Evolutionary conservation across 2,329 filamentous ascomycete species (phyloP).

Genomic region (Cladosporium oxysporum): DNA sequence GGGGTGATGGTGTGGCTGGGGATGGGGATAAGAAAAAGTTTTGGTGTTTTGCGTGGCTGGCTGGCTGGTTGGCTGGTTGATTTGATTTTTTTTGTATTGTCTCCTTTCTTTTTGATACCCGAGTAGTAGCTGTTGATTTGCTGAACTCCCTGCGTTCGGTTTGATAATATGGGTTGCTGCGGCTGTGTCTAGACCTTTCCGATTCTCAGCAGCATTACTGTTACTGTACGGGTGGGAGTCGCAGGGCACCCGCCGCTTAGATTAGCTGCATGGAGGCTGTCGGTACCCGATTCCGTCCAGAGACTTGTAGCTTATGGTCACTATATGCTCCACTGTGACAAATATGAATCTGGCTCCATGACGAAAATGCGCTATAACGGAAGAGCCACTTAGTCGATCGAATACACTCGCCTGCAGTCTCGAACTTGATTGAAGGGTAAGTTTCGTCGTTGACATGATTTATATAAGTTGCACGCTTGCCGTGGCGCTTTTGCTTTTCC

Average conservation of each 20-base stretch:
- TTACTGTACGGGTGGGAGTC: background rate
- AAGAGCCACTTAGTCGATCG: background rate
- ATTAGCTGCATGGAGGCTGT: no score
- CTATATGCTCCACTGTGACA: no score
- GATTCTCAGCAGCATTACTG: no score
- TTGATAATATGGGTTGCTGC: background rate
- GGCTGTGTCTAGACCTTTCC: no score
- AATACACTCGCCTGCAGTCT: background rate
- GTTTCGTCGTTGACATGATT: background rate
- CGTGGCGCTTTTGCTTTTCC: background rate
- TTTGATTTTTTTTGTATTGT: background rate
- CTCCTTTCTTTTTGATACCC: slow-evolving; percentile 8
- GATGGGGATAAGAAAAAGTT: background rate
- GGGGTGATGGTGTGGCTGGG: background rate
- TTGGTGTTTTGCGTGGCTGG: background rate
- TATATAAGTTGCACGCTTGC: background rate
- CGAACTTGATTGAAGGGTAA: background rate
- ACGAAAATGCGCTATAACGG: background rate
- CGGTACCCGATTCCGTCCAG: no score
- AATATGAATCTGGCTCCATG: background rate
- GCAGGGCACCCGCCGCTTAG: background rate
- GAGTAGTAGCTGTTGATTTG: background rate
- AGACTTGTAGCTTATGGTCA: no score
- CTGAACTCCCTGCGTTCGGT: background rate
- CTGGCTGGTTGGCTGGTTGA: background rate